Evolutionary conservation across 768 basidiomycete genomes (phyloP).

Genomic region (Termitomyces sp.): DNA sequence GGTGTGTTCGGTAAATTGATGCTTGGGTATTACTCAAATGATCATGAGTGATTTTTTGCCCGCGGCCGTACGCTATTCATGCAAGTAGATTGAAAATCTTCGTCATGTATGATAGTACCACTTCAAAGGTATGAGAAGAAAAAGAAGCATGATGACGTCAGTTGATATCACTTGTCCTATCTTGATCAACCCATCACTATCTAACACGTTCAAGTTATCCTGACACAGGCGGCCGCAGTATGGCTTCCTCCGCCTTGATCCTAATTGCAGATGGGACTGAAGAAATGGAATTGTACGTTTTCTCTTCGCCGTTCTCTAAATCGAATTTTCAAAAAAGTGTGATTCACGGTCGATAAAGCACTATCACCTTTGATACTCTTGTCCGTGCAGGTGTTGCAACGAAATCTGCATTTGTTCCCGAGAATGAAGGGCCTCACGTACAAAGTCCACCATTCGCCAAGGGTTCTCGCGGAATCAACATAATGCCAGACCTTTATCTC

Average conservation of each 20-base stretch:
- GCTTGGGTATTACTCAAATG: neutral
- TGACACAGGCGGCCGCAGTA: slow-evolving; percentile 6
- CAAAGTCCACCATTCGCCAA: slow-evolving; percentile 44
- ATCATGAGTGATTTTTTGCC: neutral
- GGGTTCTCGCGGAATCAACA: slow-evolving; percentile 69
- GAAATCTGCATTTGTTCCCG: slow-evolving; percentile 61
- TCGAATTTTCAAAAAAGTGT: neutral
- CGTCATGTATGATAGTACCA: neutral
- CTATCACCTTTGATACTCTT: slow-evolving; percentile 78
- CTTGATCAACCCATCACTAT: neutral
- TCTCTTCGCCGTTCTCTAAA: neutral
- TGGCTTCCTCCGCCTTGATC: slow-evolving; percentile 56
- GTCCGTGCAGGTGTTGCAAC: slow-evolving; percentile 67
- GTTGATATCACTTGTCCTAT: neutral
- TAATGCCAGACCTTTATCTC: slow-evolving; percentile 60
- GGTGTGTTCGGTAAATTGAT: neutral
- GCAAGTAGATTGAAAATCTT: neutral
- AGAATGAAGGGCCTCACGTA: slow-evolving; percentile 20
- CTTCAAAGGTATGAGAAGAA: neutral
- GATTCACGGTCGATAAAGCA: slow-evolving; percentile 34
- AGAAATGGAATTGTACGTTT: slow-evolving; percentile 83
- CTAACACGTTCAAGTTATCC: neutral
- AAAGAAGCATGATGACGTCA: neutral
- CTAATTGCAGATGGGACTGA: slow-evolving; percentile 81
- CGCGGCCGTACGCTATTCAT: neutral